Base-by-base conservation (phyloP, 2,329 filamentous ascomycete species). In the Talaromyces sp. region DNA sequence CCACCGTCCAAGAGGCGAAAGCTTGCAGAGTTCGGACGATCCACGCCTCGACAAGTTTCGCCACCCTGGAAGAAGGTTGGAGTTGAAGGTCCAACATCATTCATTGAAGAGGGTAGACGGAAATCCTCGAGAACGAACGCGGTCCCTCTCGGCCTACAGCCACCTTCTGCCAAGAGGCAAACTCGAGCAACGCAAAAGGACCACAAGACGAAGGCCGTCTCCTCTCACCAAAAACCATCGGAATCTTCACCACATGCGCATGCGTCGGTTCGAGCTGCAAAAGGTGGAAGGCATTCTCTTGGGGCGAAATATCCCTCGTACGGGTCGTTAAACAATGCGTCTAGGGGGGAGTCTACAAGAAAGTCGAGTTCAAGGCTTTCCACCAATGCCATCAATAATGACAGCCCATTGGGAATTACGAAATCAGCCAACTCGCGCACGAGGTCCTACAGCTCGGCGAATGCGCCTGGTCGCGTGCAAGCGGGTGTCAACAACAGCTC, bases 41-140 rank as follows among this genome's bases (percentile, higher is more conserved):
- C 73, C 27, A 76, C 73, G 30, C 73, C 78, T n/a, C 74, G 78
- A 54, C 72, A 75, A 53, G 67, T 73, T 47, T 98, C 94, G 65
- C 95, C 95, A 66, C 95, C 95, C 27, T 99, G 95, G 95, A 98
- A 95, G 80, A 91, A 87, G 70, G 85, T 90, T 65, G 85, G 85
- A 63, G 91, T 90, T 47, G 90, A 96, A 31, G 95, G 95, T 0
- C 95, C 95, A 27, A 95, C 94, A 3, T 89, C 90, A 0, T 93
- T 96, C 73, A 85, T 89, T 53, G 81, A 83, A 63, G 81, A 85
- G 72, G 86, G 86, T 44, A 81, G 81, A 66, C 79, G 86, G 63
- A 86, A 85, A 73, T 88, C 86, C 52, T 83, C 85, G 56, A 79
- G 86, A 67, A 83, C 84, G 59, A 78, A 78, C 65, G 65, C 66